phyloP scores from a whole-genome alignment of 1,139 yeast species.

The Nakaseomyces delphensis region DNA sequence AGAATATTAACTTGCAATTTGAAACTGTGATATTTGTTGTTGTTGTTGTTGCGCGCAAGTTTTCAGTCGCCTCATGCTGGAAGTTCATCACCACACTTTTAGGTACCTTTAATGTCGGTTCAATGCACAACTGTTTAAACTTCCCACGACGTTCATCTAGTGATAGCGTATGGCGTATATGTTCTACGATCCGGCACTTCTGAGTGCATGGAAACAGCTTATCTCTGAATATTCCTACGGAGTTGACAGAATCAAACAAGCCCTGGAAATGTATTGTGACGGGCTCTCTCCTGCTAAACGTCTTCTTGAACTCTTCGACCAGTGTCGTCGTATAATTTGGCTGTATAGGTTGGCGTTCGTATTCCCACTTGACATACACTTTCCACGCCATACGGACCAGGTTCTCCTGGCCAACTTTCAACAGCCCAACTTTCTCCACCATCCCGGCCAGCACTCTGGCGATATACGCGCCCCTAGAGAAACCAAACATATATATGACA shows the following conservation, averaged over 20 bases:
- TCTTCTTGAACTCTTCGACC: slow-evolving; percentile 43
- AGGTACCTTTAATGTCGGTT: slow-evolving; percentile 36
- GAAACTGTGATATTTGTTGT: background rate
- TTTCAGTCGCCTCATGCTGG: background rate
- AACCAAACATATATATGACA: slow-evolving; percentile 49
- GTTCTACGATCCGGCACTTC: slow-evolving; percentile 42
- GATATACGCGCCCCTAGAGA: slow-evolving; percentile 57
- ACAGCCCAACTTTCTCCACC: slow-evolving; percentile 52
- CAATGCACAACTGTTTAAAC: slow-evolving; percentile 48
- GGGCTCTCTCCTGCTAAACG: slow-evolving; percentile 38
- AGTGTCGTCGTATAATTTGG: slow-evolving; percentile 36
- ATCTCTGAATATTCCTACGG: slow-evolving; percentile 52
- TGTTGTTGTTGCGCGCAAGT: background rate
- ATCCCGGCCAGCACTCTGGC: slow-evolving; percentile 56
- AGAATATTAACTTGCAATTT: background rate
- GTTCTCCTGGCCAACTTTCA: slow-evolving; percentile 45
- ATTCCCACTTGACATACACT: slow-evolving; percentile 53
- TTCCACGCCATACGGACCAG: slow-evolving; percentile 54
- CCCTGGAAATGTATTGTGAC: slow-evolving; percentile 51
- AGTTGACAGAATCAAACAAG: slow-evolving; percentile 57
- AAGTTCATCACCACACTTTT: slow-evolving; percentile 8
- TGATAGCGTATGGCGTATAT: slow-evolving; percentile 57
- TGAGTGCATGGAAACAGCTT: slow-evolving; percentile 50
- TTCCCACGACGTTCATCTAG: slow-evolving; percentile 57
- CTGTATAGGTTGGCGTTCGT: slow-evolving; percentile 46